phyloP scores from a whole-genome alignment of 2,329 filamentous ascomycete species.

The Pseudogymnoascus sp. region DNA sequence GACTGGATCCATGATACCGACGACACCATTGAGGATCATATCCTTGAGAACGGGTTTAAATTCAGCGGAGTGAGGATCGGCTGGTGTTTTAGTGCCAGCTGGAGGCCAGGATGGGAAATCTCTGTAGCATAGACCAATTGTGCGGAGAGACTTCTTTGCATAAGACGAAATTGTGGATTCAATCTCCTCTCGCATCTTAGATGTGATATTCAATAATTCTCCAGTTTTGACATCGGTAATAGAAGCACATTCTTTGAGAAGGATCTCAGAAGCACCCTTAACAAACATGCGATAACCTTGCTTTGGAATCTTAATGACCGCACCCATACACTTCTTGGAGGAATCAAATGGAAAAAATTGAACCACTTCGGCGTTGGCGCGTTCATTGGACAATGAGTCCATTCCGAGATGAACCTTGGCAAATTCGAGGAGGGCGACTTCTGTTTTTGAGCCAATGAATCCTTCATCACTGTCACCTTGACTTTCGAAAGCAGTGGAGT shows the following conservation, averaged over 20 bases:
- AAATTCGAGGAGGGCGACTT: slow-evolving; percentile 65
- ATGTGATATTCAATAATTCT: slow-evolving; percentile 47
- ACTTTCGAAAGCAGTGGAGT: slow-evolving; percentile 45
- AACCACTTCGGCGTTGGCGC: slow-evolving; percentile 53
- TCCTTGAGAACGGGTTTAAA: slow-evolving; percentile 46
- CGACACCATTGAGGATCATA: slow-evolving; percentile 63
- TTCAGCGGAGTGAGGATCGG: slow-evolving; percentile 51
- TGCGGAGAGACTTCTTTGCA: slow-evolving; percentile 59
- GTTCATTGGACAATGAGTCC: slow-evolving; percentile 53
- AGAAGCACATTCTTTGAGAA: slow-evolving; percentile 36
- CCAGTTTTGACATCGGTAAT: slow-evolving; percentile 54
- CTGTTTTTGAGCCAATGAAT: slow-evolving; percentile 72
- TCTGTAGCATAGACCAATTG: slow-evolving; percentile 63
- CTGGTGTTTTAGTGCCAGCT: slow-evolving; percentile 14
- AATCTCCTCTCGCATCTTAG: slow-evolving; percentile 46
- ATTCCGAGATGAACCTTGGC: slow-evolving; percentile 60
- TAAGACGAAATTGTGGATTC: slow-evolving; percentile 49
- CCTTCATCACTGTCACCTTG: slow-evolving; percentile 51
- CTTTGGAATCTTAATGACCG: slow-evolving; percentile 47
- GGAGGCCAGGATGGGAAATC: slow-evolving; percentile 64
- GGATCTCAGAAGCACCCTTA: slow-evolving; percentile 49
- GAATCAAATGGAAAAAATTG: slow-evolving; percentile 40
- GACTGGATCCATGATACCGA: slow-evolving; percentile 77
- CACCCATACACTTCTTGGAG: slow-evolving; percentile 61
- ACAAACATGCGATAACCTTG: slow-evolving; percentile 41